These are phyloP conservation scores for Mycena leptocephala DNA, from an alignment of 768 basidiomycete genomes.

Conservation along the genomic window DNA sequence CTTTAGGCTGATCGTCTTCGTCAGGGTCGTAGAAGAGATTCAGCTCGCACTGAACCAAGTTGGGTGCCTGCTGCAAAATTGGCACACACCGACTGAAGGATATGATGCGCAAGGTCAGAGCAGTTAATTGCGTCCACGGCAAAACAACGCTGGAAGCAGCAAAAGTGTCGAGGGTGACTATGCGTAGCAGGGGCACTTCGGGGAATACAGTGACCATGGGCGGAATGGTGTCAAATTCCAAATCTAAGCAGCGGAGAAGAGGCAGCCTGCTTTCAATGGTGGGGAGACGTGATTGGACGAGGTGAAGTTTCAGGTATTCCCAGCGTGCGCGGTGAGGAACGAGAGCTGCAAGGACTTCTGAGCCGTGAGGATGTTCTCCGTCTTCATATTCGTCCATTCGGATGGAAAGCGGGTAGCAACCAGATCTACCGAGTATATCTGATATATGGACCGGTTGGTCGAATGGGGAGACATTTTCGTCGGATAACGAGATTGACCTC, in stretches of 20 bases:
- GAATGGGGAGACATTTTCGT: too few relatives aligned
- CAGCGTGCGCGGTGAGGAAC: not conserved
- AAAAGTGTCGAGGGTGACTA: not conserved
- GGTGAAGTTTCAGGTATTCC: not conserved
- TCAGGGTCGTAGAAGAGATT: not conserved
- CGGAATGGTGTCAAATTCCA: not conserved
- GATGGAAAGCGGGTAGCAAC: too few relatives aligned
- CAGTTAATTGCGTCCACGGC: not conserved
- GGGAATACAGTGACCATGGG: not conserved
- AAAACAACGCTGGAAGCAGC: not conserved
- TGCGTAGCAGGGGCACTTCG: not conserved
- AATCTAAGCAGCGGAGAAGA: not conserved
- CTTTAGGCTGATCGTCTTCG: not conserved
- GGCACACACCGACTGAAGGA: not conserved
- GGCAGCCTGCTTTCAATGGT: not conserved
- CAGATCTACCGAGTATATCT: too few relatives aligned
- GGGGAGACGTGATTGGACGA: not conserved
- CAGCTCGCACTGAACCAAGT: not conserved
- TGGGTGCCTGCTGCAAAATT: not conserved
- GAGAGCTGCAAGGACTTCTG: not conserved
- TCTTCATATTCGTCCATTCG: too few relatives aligned
- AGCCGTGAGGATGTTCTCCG: too few relatives aligned
- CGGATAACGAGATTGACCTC: not conserved
- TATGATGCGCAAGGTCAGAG: not conserved
- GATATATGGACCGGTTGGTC: too few relatives aligned